Evolutionary conservation across 2,329 filamentous ascomycete genomes (phyloP), one percentile per base, ranked within the genome.

Genomic region (Sporothrix protearum): DNA sequence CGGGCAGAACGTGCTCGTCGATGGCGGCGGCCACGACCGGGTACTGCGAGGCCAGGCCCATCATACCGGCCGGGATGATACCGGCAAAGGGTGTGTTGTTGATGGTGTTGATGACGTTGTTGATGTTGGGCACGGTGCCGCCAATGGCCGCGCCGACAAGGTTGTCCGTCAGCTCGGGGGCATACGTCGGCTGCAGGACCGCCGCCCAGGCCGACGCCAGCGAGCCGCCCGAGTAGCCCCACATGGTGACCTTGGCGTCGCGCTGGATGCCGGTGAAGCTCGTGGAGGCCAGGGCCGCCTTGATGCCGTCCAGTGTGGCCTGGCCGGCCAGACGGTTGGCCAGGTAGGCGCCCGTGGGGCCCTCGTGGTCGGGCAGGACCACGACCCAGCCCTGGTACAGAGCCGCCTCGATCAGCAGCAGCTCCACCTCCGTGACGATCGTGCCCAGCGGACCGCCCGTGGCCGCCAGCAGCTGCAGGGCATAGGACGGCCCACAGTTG

Each of bases 221-320:
- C 19, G 81, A 80, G 19, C 85, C 85, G 6, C 85, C 85, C 5
- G 82, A 85, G 75, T 86, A 86, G 4, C 85, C 85, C 85, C 85
- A 87, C 70, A 87, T 77, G 2, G 81, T 80, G 49, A 83, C 77
- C 2, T 74, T 78, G 0, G 83, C 79, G 8, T 78, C 75, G 10
- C 74, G 16, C 14, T 28, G n/a, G 59, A 73, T 68, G 59, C 72
- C 72, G 1, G 72, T 71, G 7, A 68, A 25, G n/a, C 22, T 83
- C 2, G 39, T 42, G 10, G 67, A 64, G 33, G 30, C 22, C 36
- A 72, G 42, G 0, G 67, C 67, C 0, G 71, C 66, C 9, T 57
- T 45, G 36, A 69, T 69, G 33, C 71, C 66, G 51, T 72, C 71
- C 5, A 72, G 76, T 22, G 80, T 81, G 0, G 81, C 80, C 53